These are phyloP conservation scores for Fusarium robinianum DNA, from an alignment of 2,329 filamentous ascomycete species.

Conservation along the genomic window DNA sequence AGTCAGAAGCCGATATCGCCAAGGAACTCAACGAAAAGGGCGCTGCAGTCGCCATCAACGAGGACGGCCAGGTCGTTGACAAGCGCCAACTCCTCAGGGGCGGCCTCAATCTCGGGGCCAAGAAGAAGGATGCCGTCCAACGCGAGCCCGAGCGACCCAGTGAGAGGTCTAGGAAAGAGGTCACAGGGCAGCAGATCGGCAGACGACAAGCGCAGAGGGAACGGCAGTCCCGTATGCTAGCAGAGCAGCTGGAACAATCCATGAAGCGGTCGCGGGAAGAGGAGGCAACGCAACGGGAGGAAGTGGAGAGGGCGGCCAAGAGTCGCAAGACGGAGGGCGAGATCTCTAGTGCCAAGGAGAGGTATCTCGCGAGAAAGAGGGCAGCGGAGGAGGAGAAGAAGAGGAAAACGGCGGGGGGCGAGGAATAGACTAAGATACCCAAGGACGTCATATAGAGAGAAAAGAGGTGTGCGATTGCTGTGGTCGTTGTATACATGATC, in stretches of 20 bases:
- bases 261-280: conserved; percentile 74
- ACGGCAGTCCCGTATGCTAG: conserved; percentile 77
- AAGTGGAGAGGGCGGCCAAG: conserved; percentile 69
- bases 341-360: conserved; percentile 76
- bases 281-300: conserved; percentile 64
- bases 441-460: conserved; percentile 14
- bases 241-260: conserved; percentile 73
- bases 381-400: conserved; percentile 73
- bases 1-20: conserved; percentile 66
- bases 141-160: conserved; percentile 29
- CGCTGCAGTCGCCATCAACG: conserved; percentile 70
- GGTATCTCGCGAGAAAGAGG: conserved; percentile 77
- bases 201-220: conserved; percentile 72
- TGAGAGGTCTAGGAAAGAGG: conserved; percentile 42
- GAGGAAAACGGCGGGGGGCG: conserved; percentile 44
- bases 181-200: conserved; percentile 49
- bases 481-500: conserved; percentile 26
- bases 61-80: conserved; percentile 82
- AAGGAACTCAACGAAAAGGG: conserved; percentile 67
- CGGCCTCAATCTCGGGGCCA: conserved; percentile 73
- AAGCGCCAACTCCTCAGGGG: conserved; percentile 79
- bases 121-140: conserved; percentile 56
- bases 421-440: conserved; percentile 42
- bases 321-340: conserved; percentile 77
- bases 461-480: conserved; percentile 16